Percentiles rank a stretch among this genome's conserved stretches.
Evolutionary conservation across 148 eudicot genomes (phyloP).

Genomic region (Dianthus caryophyllus): DNA sequence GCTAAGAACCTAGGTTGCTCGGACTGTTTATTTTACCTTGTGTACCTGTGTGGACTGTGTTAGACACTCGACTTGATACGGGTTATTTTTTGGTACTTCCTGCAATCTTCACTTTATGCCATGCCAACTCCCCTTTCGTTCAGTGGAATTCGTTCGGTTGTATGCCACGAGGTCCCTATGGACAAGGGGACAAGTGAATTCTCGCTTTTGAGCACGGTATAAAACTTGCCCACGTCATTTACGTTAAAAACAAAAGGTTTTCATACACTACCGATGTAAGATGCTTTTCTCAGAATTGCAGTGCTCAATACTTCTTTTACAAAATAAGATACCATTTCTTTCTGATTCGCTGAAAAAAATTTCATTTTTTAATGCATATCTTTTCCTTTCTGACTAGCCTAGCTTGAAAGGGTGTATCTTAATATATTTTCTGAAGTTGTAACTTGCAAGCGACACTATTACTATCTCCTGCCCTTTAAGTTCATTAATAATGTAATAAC

Average conservation of each 20-base stretch:
- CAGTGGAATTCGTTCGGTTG: no score
- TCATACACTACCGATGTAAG: background rate
- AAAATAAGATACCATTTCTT: background rate
- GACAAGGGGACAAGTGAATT: no score
- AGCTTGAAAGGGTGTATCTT: background rate
- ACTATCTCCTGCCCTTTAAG: background rate
- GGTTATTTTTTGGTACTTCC: no score
- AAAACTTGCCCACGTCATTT: background rate
- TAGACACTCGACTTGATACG: background rate
- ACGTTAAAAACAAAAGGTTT: background rate
- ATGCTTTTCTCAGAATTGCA: background rate
- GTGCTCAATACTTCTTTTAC: no score
- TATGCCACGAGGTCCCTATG: no score
- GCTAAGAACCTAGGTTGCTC: background rate
- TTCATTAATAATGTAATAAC: slow-evolving; percentile 1
- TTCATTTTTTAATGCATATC: background rate
- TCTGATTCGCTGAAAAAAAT: background rate
- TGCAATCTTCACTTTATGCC: no score
- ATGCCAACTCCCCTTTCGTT: no score
- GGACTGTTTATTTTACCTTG: background rate
- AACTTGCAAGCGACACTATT: background rate
- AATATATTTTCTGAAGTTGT: background rate
- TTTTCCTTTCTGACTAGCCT: background rate
- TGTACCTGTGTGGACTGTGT: background rate
- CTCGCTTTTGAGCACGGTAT: no score